Conservation (phyloP, 164 flowering plant species). For the Warburgia ugandensis region DNA sequence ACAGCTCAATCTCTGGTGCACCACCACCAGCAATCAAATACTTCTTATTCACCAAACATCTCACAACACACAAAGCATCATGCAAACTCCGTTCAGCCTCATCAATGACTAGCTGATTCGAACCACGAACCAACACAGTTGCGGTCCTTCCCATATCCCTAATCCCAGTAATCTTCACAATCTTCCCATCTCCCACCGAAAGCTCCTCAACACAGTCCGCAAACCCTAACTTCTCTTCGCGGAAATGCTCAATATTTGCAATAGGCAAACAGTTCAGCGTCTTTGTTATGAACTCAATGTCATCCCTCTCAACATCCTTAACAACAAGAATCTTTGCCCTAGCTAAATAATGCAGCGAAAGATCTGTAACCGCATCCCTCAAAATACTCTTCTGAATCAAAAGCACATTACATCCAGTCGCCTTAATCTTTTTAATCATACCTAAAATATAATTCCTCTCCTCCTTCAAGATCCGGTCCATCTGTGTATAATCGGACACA, state of each 20-base stretch:
- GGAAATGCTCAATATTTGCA: slow-evolving; percentile 90
- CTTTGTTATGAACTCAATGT: slow-evolving; percentile 91
- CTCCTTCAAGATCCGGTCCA: slow-evolving; percentile 94
- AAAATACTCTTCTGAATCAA: slow-evolving; percentile 88
- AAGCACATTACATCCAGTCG: slow-evolving; percentile 77
- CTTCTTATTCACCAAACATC: slow-evolving; percentile 83
- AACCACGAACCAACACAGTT: slow-evolving; percentile 81
- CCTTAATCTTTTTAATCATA: slow-evolving; percentile 90
- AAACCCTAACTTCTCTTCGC: slow-evolving; percentile 77
- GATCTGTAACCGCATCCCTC: slow-evolving; percentile 87
- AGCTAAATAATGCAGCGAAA: slow-evolving; percentile 85
- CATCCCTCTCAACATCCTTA: slow-evolving; percentile 93
- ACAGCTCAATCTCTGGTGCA: slow-evolving; percentile 93
- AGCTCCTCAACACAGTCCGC: slow-evolving; percentile 91
- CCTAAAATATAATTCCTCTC: slow-evolving; percentile 86
- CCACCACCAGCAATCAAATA: slow-evolving; percentile 98
- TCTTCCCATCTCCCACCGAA: slow-evolving; percentile 84
- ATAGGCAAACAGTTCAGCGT: slow-evolving; percentile 91
- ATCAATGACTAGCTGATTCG: slow-evolving; percentile 82
- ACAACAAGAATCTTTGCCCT: slow-evolving; percentile 89
- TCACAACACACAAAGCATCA: slow-evolving; percentile 86
- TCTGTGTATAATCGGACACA: slow-evolving; percentile 85
- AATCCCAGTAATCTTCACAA: slow-evolving; percentile 84
- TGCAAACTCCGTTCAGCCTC: slow-evolving; percentile 98
- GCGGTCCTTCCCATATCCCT: slow-evolving; percentile 90